Conservation (phyloP, 495 filamentous ascomycete genomes). For the Aspergillus leporis region DNA sequence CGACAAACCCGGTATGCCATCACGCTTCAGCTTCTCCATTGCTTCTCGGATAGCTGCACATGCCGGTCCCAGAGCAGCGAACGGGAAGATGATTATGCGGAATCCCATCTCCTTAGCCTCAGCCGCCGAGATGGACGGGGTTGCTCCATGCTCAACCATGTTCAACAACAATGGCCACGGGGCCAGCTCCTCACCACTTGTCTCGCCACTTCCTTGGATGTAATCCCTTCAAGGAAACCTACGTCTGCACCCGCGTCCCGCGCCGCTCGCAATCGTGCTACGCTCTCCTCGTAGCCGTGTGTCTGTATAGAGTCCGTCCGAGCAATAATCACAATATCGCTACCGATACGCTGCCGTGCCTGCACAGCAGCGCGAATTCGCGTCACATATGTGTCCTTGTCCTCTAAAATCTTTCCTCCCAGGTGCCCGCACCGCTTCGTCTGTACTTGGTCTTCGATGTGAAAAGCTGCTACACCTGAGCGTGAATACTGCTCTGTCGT, state of each 20-base stretch:
- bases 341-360: conserved; percentile 49
- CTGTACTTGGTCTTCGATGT: conserved; percentile 72
- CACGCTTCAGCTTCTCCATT: conserved; percentile 49
- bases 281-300: conserved; percentile 61
- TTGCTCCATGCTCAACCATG: conserved; percentile 64
- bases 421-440: conserved; percentile 70
- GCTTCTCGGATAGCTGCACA: conserved; percentile 51
- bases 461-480: conserved; percentile 66
- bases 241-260: conserved; percentile 62
- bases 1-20: conserved; percentile 48
- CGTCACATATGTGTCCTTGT: conserved; percentile 48
- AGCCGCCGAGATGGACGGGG: conserved; percentile 56
- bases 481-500: conserved; percentile 64
- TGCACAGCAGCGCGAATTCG: conserved; percentile 60
- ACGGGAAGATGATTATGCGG: conserved; percentile 62
- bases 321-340: conserved; percentile 69
- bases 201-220: conserved; percentile 37
- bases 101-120: conserved; percentile 64
- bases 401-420: conserved; percentile 62
- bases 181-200: conserved; percentile 49
- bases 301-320: conserved; percentile 65
- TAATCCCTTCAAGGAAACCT: conserved; percentile 55
- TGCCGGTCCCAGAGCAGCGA: conserved; percentile 54
- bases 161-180: conserved; percentile 66
- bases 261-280: conserved; percentile 56